Conservation (phyloP, 768 basidiomycete species). For the Mycena crocata region DNA sequence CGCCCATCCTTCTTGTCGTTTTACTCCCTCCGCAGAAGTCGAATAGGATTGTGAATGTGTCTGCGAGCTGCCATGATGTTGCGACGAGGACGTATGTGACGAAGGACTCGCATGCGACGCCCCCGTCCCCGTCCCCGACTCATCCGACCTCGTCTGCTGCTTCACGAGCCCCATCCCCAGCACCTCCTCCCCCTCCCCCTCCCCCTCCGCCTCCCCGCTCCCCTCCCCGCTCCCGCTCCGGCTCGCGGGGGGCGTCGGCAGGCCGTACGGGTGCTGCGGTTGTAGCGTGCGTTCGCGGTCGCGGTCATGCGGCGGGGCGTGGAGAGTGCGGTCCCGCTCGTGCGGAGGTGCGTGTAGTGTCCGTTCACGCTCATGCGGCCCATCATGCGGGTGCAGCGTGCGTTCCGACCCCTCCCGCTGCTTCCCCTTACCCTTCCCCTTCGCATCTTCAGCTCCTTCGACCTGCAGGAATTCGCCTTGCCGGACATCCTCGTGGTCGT, state of each 20-base stretch:
- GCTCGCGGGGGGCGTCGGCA: slow-evolving; percentile 33
- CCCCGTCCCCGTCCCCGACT: neutral
- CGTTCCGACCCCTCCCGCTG: neutral
- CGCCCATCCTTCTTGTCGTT: too few species aligned
- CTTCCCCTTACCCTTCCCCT: neutral
- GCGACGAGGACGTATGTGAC: too few species aligned
- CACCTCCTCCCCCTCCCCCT: neutral
- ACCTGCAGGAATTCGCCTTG: neutral
- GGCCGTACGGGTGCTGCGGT: slow-evolving; percentile 4
- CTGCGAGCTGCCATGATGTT: too few species aligned
- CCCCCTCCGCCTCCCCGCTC: neutral
- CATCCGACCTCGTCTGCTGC: neutral
- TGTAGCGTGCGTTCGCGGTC: too few species aligned
- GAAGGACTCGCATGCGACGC: too few species aligned
- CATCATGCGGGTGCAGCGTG: too few species aligned
- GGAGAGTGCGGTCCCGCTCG: neutral
- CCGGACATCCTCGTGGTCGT: too few species aligned
- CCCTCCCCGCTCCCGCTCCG: slow-evolving; percentile 32
- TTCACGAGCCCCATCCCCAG: neutral
- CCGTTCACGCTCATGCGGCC: too few species aligned
- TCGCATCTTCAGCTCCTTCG: neutral
- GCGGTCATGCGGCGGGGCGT: neutral
- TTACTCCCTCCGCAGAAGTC: too few species aligned
- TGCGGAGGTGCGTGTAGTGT: too few species aligned
- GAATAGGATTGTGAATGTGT: too few species aligned